Conservation (phyloP, 257 asterid genomes). For the Oldenlandia corymbosa region DNA sequence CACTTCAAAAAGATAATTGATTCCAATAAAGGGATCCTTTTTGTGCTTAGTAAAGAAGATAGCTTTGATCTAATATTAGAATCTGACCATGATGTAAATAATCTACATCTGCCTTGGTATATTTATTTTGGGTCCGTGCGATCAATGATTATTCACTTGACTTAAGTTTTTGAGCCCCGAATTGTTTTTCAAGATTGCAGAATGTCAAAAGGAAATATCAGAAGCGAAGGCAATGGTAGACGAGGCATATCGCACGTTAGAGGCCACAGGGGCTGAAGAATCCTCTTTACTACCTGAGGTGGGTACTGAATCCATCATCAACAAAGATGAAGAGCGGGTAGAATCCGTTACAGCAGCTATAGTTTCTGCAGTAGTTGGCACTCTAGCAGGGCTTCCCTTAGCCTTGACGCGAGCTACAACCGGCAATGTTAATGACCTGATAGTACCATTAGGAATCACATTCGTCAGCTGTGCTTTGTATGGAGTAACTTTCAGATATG, state of each 20-base stretch:
- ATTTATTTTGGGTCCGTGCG: background rate
- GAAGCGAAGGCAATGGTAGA: slow-evolving; percentile 81
- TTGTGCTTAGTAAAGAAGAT: background rate
- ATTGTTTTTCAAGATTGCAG: slow-evolving; percentile 64
- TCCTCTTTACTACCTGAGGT: slow-evolving; percentile 7
- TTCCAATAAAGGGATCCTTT: background rate
- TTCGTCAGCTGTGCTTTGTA: slow-evolving; percentile 71
- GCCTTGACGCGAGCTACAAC: slow-evolving; percentile 43
- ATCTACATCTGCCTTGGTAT: background rate
- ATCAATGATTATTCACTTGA: background rate
- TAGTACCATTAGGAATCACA: slow-evolving; percentile 67
- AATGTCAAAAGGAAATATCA: slow-evolving; percentile 74
- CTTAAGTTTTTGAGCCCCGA: background rate
- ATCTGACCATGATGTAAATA: background rate
- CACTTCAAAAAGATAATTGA: no score
- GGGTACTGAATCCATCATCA: slow-evolving; percentile 21
- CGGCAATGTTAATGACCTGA: slow-evolving; percentile 41
- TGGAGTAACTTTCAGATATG: slow-evolving; percentile 86
- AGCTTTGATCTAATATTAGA: background rate
- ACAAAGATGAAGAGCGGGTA: slow-evolving; percentile 54
- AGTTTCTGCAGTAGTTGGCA: slow-evolving; percentile 64
- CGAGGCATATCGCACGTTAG: slow-evolving; percentile 67
- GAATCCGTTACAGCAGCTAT: slow-evolving; percentile 81
- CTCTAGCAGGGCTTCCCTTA: slow-evolving; percentile 67
- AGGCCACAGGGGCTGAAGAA: slow-evolving; percentile 9